phyloP scores from a whole-genome alignment of 257 asterid genomes.

The Parsonsia alboflavescens region DNA sequence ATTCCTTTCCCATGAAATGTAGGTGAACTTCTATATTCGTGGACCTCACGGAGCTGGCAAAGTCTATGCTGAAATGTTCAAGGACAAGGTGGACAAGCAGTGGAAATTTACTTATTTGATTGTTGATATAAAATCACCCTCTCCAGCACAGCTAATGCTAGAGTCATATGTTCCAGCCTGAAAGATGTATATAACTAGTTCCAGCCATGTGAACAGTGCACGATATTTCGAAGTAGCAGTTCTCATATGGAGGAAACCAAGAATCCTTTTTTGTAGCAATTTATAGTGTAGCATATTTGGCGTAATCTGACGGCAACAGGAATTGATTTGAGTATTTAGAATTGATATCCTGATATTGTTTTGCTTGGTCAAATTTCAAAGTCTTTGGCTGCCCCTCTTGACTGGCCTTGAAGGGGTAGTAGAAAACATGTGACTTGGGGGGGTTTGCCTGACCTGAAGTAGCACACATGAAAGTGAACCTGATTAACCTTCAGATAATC shows the following conservation, averaged over 20 bases:
- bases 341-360: too few relatives aligned
- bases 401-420: background rate
- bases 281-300: background rate
- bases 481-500: background rate
- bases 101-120: constrained; percentile 86
- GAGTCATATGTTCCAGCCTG: constrained; percentile 92
- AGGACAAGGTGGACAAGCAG: constrained; percentile 70
- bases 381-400: background rate
- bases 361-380: background rate
- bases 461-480: background rate
- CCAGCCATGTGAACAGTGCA: background rate
- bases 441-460: background rate
- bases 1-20: background rate
- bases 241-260: background rate
- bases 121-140: constrained; percentile 70
- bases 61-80: constrained; percentile 87
- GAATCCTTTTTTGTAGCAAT: background rate
- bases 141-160: constrained; percentile 74
- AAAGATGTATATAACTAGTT: constrained; percentile 13
- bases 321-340: background rate
- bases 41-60: constrained; percentile 92
- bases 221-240: background rate
- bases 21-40: constrained; percentile 87
- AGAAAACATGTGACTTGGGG: background rate
- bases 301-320: background rate